Base-by-base conservation (phyloP, 2,329 filamentous ascomycete species). In the Didymosphaeria variabile region DNA sequence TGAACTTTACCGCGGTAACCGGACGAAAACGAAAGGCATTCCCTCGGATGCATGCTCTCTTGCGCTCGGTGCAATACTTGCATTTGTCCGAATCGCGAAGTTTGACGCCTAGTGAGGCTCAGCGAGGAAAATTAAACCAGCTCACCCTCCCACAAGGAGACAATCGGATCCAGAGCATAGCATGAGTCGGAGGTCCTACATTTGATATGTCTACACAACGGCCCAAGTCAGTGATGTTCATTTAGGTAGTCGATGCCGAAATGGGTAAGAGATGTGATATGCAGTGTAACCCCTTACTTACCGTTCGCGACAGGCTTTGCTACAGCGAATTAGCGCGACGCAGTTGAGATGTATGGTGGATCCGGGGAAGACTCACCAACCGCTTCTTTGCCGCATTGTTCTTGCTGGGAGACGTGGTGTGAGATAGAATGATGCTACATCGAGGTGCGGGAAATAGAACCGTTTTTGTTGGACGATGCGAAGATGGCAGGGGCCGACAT, bases 21-120 rank as follows among this genome's bases (percentile, higher is more conserved):
- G 69, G 69, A 4, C 72, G 67, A 57, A 74, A 74, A 55, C 71
- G 72, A 61, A 72, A 73, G 9, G 71, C 67, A 54, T 73, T 73
- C n/a, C 69, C 68, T 45, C 68, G 65, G 47, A 74, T 67, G 62
- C 72, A 74, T 19, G 66, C 60, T 34, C 63, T 62, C 38, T 72
- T 72, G 29, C 70, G 62, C 50, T 73, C 71, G n/a, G 65, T 67
- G 59, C 72, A 74, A 52, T 74, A 72, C 57, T 72, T 72, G 65
- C 72, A 73, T 53, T 69, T 68, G 5, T 72, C 70, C 7, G 66
- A 68, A 40, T 73, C 67, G 54, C 67, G 70, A 52, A 72, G 47
- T 55, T 73, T 72, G 19, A 73, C 70, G 52, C 72, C 72, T 74
- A 40, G 31, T 42, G 31, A 50, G 47, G 42, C 60, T 68, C 56